phyloP scores from a whole-genome alignment of 78 protist species.

The Neovahlkampfia damariscottae region DNA sequence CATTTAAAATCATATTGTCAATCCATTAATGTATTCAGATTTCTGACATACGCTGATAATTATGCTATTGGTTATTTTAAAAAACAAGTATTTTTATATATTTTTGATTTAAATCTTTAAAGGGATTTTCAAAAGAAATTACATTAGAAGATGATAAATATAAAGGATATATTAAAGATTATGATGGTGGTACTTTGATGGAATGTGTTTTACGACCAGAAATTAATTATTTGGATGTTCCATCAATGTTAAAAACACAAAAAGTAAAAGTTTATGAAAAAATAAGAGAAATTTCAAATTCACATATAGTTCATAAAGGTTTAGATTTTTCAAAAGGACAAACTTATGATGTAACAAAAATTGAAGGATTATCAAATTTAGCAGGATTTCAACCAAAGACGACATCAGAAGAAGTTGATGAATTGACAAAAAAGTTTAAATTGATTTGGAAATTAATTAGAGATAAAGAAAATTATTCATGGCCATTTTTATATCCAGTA shows the following conservation, averaged over 20 bases:
- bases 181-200: constrained; percentile 81
- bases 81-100: no score
- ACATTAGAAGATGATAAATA: constrained; percentile 36
- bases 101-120: no score
- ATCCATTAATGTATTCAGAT: constrained; percentile 36
- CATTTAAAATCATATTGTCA: constrained; percentile 55
- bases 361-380: background rate
- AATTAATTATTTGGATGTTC: constrained; percentile 28
- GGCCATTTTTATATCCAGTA: background rate
- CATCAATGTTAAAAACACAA: constrained; percentile 4
- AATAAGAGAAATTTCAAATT: background rate
- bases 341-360: background rate
- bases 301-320: background rate
- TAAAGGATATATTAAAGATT: constrained; percentile 79
- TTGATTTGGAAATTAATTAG: no score
- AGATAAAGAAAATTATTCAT: background rate
- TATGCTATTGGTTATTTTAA: constrained; percentile 83
- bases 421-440: background rate
- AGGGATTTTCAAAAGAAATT: constrained; percentile 62
- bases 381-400: background rate
- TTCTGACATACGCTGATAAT: constrained; percentile 89
- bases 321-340: background rate
- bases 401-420: background rate
- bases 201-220: constrained; percentile 32
- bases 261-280: background rate